phyloP scores from a whole-genome alignment of 805 yeast species.

The Nakazawaea ernobii region DNA sequence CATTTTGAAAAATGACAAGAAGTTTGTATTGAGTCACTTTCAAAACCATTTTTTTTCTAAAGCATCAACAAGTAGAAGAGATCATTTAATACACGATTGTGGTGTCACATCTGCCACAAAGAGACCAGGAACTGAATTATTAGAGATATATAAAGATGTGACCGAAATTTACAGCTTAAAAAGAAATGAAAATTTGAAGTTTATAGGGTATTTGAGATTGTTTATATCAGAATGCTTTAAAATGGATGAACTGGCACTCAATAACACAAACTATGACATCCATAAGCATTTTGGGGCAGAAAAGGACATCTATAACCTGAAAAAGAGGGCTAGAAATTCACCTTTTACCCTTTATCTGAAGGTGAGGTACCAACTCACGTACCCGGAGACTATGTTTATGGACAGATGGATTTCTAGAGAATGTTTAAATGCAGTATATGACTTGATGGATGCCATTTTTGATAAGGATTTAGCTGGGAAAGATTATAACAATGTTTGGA shows the following conservation, averaged over 20 bases:
- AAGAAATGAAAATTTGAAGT: not conserved
- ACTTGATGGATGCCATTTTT: constrained; percentile 1
- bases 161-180: not conserved
- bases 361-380: constrained; percentile 5
- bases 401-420: constrained; percentile 6
- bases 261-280: not conserved
- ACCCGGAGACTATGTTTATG: constrained; percentile 5
- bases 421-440: not conserved
- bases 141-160: constrained; percentile 5
- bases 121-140: constrained; percentile 10
- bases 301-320: not conserved
- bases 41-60: not conserved
- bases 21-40: not conserved
- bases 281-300: constrained; percentile 5
- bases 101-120: constrained; percentile 1
- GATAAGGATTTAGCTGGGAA: not conserved
- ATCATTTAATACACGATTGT: constrained; percentile 3
- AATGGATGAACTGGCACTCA: not conserved
- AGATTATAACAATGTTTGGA: not conserved
- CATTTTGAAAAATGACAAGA: constrained; percentile 1
- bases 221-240: constrained; percentile 5
- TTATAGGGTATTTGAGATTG: constrained; percentile 2
- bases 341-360: not conserved
- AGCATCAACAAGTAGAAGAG: not conserved
- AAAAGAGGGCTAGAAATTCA: not conserved